These are phyloP conservation scores for Flaveria floridana DNA, from an alignment of 140 eudicot species.

Conservation along the genomic window DNA sequence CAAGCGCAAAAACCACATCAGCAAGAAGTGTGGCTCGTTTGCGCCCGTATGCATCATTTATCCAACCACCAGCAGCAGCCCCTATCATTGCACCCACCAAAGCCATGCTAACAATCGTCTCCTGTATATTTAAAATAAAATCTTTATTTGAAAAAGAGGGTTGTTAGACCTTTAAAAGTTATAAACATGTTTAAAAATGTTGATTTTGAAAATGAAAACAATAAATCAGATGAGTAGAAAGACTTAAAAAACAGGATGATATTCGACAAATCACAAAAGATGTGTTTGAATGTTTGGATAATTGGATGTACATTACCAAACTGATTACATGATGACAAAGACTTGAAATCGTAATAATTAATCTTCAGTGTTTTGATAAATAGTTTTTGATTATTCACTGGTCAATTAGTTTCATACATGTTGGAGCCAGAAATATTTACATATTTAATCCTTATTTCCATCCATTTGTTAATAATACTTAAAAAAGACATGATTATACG, in stretches of 20 bases:
- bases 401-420: neutral
- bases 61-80: constrained; percentile 82
- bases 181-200: neutral
- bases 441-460: neutral
- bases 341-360: neutral
- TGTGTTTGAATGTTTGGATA: neutral
- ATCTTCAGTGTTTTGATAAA: neutral
- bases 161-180: constrained; percentile 1
- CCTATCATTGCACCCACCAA: constrained; percentile 96
- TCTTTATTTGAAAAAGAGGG: neutral
- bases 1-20: constrained; percentile 69
- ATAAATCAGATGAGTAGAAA: neutral
- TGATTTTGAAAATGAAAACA: neutral
- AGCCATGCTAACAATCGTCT: constrained; percentile 99
- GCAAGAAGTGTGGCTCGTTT: constrained; percentile 89
- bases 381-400: neutral
- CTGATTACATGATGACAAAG: neutral
- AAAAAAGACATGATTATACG: neutral
- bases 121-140: constrained; percentile 41
- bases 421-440: neutral
- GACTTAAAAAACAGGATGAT: neutral
- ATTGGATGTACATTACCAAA: constrained; percentile 6
- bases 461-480: neutral
- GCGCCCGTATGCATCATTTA: constrained; percentile 84
- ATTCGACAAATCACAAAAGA: neutral